phyloP scores from a whole-genome alignment of 1,284 basidiomycete genomes.

The Fomitiporia mediterranea region DNA sequence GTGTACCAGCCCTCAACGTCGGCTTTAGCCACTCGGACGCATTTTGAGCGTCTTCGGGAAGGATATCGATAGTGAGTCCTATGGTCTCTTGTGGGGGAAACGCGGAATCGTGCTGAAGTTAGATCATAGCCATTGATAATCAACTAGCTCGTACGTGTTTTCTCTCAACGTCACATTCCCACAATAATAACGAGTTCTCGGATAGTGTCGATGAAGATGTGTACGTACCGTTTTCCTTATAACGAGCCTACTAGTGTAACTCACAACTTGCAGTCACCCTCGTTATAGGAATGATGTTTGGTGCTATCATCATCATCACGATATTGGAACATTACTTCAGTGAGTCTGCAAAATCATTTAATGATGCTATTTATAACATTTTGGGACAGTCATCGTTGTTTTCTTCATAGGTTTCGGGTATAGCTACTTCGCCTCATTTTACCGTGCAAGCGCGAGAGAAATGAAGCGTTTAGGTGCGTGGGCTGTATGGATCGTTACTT shows the following conservation, averaged over 20 bases:
- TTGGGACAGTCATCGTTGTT: slow-evolving; percentile 44
- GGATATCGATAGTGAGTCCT: slow-evolving; percentile 51
- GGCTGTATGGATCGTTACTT: slow-evolving; percentile 21
- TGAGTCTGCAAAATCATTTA: slow-evolving; percentile 29
- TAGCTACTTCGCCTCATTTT: slow-evolving; percentile 54
- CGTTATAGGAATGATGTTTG: slow-evolving; percentile 48
- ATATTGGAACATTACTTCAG: slow-evolving; percentile 70
- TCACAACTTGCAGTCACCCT: slow-evolving; percentile 38
- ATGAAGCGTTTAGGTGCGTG: slow-evolving; percentile 59
- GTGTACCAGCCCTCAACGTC: background rate
- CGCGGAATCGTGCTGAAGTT: no score
- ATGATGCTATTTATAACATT: background rate
- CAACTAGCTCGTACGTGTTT: slow-evolving; percentile 44
- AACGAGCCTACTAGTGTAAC: slow-evolving; percentile 14
- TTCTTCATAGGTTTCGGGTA: slow-evolving; percentile 47
- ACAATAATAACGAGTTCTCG: slow-evolving; percentile 20
- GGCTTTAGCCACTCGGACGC: slow-evolving; percentile 51
- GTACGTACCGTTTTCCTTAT: slow-evolving; percentile 35
- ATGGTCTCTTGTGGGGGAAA: no score
- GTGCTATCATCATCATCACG: slow-evolving; percentile 61
- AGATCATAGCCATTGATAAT: slow-evolving; percentile 53
- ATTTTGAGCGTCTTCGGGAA: slow-evolving; percentile 63
- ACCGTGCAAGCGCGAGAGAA: slow-evolving; percentile 64
- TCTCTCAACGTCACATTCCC: background rate
- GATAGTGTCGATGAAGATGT: slow-evolving; percentile 60